Evolutionary conservation across 805 yeast genomes (phyloP).

Genomic region (Metschnikowia borealis): DNA sequence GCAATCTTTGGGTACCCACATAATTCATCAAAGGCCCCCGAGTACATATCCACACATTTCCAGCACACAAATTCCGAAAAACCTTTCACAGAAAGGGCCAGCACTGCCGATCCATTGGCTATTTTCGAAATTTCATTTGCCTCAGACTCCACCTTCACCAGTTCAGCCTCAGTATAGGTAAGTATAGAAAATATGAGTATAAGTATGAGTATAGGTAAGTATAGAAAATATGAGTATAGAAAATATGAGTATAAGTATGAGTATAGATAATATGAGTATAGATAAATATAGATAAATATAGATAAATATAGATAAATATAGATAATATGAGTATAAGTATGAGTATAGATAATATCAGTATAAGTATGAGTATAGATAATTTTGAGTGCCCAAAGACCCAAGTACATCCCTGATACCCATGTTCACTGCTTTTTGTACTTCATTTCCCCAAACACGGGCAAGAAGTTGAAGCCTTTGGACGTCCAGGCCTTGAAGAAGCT

Average conservation of each 20-base stretch:
- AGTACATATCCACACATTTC: slow-evolving; percentile 61
- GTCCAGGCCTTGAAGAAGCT: slow-evolving; percentile 76
- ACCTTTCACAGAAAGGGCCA: slow-evolving; percentile 29
- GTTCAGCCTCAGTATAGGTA: too few relatives aligned
- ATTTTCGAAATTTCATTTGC: neutral
- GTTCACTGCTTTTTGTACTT: slow-evolving; percentile 92
- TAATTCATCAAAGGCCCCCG: slow-evolving; percentile 26
- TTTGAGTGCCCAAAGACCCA: slow-evolving; percentile 92
- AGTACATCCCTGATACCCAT: slow-evolving; percentile 76
- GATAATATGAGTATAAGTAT: too few relatives aligned
- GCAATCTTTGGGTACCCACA: slow-evolving; percentile 28
- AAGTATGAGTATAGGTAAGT: too few relatives aligned
- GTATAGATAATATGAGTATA: too few relatives aligned
- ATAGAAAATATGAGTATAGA: too few relatives aligned
- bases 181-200: too few relatives aligned
- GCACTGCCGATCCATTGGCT: slow-evolving; percentile 6
- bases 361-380: too few relatives aligned
- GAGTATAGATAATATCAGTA: too few relatives aligned
- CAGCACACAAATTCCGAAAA: slow-evolving; percentile 83
- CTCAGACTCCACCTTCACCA: too few relatives aligned
- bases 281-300: too few relatives aligned
- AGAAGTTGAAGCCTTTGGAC: slow-evolving; percentile 82
- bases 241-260: too few relatives aligned
- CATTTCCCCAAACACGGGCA: slow-evolving; percentile 75
- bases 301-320: too few relatives aligned